phyloP scores from a whole-genome alignment of 129 eudicot genomes.

The Calendula officinalis region DNA sequence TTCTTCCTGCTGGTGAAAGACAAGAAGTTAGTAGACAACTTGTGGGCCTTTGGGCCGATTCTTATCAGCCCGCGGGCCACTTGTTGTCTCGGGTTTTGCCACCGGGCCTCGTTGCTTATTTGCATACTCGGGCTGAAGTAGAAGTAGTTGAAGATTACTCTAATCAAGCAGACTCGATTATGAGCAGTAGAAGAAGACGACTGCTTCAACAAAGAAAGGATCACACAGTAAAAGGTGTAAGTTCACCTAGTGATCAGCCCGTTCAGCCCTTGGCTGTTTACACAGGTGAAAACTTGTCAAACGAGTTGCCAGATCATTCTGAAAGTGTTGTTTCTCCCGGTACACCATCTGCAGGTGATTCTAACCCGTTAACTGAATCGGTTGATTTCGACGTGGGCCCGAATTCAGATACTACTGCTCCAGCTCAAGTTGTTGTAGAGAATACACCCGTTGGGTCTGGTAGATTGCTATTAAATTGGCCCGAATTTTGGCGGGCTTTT shows the following conservation, averaged over 20 bases:
- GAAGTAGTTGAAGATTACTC: slow-evolving; percentile 51
- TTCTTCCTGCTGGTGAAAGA: slow-evolving; percentile 79
- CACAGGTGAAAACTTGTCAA: slow-evolving; percentile 46
- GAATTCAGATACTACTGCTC: slow-evolving; percentile 60
- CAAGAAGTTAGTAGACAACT: slow-evolving; percentile 95
- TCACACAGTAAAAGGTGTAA: slow-evolving; percentile 49
- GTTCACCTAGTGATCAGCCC: slow-evolving; percentile 40
- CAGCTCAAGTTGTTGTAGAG: slow-evolving; percentile 96
- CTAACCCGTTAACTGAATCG: slow-evolving; percentile 34
- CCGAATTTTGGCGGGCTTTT: slow-evolving; percentile 96
- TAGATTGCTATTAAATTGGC: slow-evolving; percentile 86
- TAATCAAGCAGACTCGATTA: slow-evolving; percentile 52
- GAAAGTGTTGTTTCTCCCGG: slow-evolving; percentile 38
- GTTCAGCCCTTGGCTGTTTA: slow-evolving; percentile 40
- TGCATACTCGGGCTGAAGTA: slow-evolving; percentile 75
- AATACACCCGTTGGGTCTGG: slow-evolving; percentile 90
- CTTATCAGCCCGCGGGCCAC: slow-evolving; percentile 97
- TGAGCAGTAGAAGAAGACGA: slow-evolving; percentile 79
- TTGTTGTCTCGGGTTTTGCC: slow-evolving; percentile 85
- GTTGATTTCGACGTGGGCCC: slow-evolving; percentile 50
- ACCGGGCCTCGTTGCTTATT: slow-evolving; percentile 98
- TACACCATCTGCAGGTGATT: slow-evolving; percentile 31
- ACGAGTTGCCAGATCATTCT: slow-evolving; percentile 47
- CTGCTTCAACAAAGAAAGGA: slow-evolving; percentile 78
- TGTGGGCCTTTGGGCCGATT: slow-evolving; percentile 99